Percentiles rank a stretch among this genome's conserved stretches.
phyloP scores from a whole-genome alignment of 306 rosid genomes.

The Quercus robur region DNA sequence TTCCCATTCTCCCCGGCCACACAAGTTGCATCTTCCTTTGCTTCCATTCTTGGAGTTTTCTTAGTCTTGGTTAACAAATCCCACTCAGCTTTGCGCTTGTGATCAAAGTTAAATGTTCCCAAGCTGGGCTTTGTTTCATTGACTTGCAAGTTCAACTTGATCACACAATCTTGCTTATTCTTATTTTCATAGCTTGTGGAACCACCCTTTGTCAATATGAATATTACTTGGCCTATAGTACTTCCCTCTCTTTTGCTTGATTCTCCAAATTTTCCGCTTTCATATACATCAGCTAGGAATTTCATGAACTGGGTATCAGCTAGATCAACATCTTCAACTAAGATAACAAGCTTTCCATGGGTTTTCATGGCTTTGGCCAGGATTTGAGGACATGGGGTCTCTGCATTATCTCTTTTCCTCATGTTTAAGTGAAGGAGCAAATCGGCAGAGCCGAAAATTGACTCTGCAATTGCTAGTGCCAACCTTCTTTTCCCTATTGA shows the following conservation, averaged over 20 bases:
- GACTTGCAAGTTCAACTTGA: conserved; percentile 56
- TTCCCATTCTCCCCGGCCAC: conserved; percentile 26
- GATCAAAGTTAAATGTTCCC: conserved; percentile 36
- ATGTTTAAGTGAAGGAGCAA: conserved; percentile 47
- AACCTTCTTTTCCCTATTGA: conserved; percentile 65
- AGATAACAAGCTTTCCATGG: conserved; percentile 55
- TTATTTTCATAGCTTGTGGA: conserved; percentile 27
- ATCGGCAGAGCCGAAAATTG: conserved; percentile 62
- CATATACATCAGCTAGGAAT: conserved; percentile 53
- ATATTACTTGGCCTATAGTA: conserved; percentile 36
- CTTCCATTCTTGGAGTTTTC: conserved; percentile 52
- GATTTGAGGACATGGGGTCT: conserved; percentile 30
- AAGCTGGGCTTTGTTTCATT: conserved; percentile 36
- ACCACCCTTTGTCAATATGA: conserved; percentile 55
- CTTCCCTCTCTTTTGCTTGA: conserved; percentile 24
- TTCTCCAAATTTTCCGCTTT: conserved; percentile 50
- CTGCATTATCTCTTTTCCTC: conserved; percentile 34
- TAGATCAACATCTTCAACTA: conserved; percentile 62
- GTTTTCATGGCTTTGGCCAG: conserved; percentile 47
- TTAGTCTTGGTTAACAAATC: conserved; percentile 53
- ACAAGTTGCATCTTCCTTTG: conserved; percentile 31
- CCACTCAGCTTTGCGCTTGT: conserved; percentile 71
- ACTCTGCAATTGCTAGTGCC: conserved; percentile 71
- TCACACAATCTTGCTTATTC: conserved; percentile 33
- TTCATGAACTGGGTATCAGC: conserved; percentile 68